phyloP scores from a whole-genome alignment of 139 green algal species.

The Closterium sp. region DNA sequence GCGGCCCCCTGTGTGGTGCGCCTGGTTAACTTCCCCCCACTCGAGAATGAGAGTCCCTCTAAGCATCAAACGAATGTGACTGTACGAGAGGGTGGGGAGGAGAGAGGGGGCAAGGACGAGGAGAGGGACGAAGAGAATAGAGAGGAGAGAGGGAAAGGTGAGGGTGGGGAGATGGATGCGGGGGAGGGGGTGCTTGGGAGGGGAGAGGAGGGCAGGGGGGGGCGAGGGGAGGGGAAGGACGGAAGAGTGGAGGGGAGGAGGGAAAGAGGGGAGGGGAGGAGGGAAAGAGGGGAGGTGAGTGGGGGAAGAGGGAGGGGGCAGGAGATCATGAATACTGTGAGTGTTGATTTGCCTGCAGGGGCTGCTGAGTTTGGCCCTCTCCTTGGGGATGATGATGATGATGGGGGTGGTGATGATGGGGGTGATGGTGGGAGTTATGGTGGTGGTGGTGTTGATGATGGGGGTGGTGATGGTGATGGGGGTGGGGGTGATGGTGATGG shows the following conservation, averaged over 20 bases:
- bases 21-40: background rate
- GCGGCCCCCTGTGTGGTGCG: background rate
- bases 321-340: background rate
- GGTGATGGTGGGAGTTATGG: background rate
- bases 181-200: background rate
- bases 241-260: too few species aligned
- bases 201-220: too few species aligned
- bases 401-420: background rate
- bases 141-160: too few species aligned
- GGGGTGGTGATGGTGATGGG: background rate
- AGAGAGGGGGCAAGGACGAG: background rate
- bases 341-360: background rate
- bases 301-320: background rate
- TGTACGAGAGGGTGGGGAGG: background rate
- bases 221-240: too few species aligned
- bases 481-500: background rate
- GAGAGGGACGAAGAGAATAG: too few species aligned
- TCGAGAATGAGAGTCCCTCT: background rate
- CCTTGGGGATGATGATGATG: background rate
- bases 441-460: background rate
- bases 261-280: background rate
- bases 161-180: background rate
- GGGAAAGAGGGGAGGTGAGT: background rate
- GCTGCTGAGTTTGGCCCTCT: background rate
- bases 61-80: background rate